Base-by-base conservation (phyloP, 2,329 filamentous ascomycete species). In the Metarhizium sp. region DNA sequence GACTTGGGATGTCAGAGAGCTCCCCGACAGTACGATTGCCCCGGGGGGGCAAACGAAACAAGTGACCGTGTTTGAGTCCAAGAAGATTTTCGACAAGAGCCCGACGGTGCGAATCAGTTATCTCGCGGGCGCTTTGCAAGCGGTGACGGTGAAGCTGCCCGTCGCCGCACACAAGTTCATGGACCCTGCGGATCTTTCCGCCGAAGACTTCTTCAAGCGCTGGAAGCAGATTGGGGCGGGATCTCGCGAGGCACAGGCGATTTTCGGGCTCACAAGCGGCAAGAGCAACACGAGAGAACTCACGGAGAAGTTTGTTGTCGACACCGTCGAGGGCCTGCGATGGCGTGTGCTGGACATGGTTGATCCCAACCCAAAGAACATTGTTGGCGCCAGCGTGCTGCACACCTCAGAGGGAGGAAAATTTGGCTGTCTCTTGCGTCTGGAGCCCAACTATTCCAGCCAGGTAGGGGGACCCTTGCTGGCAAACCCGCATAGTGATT, bases 181-280 rank as follows among this genome's bases (percentile, higher is more conserved):
- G 91, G 92, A 96, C 59, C 84, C 89, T 0, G 92, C 94, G 0
- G 87, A 94, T 55, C 77, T 99, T 43, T 82, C 82, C 6, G 84
- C 87, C 0, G 94, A 99, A 53, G 94, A 99, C 67, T 99, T 97
- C 73, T 99, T 99, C 81, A 96, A 95, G 78, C 81, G 95, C 52
- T 99, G 94, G 94, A 95, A 96, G 78, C 94, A 99, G 73, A 97
- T 99, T 63, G 94, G 94, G 13, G 90, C 88, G 5, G 83, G 84
- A 2, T 86, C 92, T 1, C 82, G 95, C 34, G 95, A 99, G 71
- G 86, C 89, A 0, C 94, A 99, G 69, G 81, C 81, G 50, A 90
- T 97, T 36, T 95, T 99, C 70, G 84, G 86, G 0, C 69, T 92
- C 11, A 72, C 75, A 1, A 59, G 61, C 2, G 69, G 68, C 1